phyloP scores from a whole-genome alignment of 805 yeast genomes.

The Ogataea minuta region DNA sequence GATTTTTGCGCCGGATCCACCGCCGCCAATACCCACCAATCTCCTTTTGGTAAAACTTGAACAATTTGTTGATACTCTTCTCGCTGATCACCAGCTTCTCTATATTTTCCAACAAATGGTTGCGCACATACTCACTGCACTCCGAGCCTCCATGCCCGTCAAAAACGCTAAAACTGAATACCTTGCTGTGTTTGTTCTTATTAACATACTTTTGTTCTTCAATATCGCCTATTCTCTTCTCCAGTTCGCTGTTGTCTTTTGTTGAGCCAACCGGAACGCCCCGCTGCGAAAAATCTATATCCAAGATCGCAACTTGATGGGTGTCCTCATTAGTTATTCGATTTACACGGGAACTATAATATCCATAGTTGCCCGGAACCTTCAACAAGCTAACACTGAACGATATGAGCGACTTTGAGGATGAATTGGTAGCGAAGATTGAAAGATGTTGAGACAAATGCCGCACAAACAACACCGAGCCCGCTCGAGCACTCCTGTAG shows the following conservation, averaged over 20 bases:
- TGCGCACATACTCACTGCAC: conserved; percentile 60
- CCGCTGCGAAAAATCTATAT: conserved; percentile 23
- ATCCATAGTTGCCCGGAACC: conserved; percentile 78
- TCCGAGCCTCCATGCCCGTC: conserved; percentile 95
- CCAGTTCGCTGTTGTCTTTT: conserved; percentile 10
- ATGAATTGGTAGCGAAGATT: conserved; percentile 20
- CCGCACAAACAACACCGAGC: not conserved
- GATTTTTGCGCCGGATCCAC: conserved; percentile 49
- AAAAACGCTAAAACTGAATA: conserved; percentile 72
- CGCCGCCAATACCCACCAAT: conserved; percentile 88
- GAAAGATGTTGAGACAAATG: conserved; percentile 30
- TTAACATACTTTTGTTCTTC: conserved; percentile 20
- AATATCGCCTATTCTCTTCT: conserved; percentile 17
- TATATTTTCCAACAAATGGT: conserved; percentile 50
- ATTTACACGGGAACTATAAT: conserved; percentile 70
- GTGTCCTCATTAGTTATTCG: conserved; percentile 80
- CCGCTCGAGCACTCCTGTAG: no score
- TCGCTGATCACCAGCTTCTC: conserved; percentile 44
- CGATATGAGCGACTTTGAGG: conserved; percentile 25
- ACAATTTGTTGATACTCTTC: conserved; percentile 38
- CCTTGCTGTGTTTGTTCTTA: conserved; percentile 25
- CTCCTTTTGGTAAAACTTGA: conserved; percentile 51
- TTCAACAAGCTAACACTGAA: conserved; percentile 56
- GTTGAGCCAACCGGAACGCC: conserved; percentile 1
- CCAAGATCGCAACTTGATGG: conserved; percentile 52